These are phyloP conservation scores for Septoria petroselini DNA, from an alignment of 2,329 filamentous ascomycete genomes.

Conservation along the genomic window DNA sequence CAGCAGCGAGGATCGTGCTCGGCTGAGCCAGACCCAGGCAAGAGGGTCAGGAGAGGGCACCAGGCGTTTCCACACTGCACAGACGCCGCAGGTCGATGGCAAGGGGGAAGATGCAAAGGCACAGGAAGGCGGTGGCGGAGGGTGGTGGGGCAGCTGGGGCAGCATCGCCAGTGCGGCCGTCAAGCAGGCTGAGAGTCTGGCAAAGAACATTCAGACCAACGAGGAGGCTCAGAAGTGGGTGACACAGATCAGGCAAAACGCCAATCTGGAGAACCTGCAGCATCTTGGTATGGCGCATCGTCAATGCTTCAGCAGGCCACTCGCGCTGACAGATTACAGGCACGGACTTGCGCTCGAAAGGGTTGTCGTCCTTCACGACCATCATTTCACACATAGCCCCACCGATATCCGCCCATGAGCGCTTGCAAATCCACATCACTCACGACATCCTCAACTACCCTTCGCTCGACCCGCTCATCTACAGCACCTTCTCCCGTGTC, in stretches of 20 bases:
- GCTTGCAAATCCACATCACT: conserved; percentile 93
- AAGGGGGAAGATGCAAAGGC: conserved; percentile 40
- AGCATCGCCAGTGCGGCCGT: conserved; percentile 79
- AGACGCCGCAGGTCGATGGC: conserved; percentile 62
- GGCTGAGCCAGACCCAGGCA: conserved; percentile 36
- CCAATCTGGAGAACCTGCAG: conserved; percentile 65
- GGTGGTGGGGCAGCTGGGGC: conserved; percentile 86
- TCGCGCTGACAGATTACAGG: conserved; percentile 53
- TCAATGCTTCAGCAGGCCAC: too few species aligned
- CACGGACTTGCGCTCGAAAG: conserved; percentile 79
- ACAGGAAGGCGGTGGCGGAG: conserved; percentile 37
- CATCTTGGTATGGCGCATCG: conserved; percentile 74
- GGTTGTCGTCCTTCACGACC: conserved; percentile 90
- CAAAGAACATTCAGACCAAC: conserved; percentile 93
- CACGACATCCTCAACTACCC: conserved; percentile 95
- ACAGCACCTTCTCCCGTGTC: conserved; percentile 86
- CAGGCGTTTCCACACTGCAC: conserved; percentile 66
- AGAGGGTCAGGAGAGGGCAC: conserved; percentile 78
- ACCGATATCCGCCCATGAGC: conserved; percentile 94
- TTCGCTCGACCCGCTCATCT: conserved; percentile 86
- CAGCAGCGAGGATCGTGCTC: conserved; percentile 61
- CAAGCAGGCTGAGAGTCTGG: conserved; percentile 87
- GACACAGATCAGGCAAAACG: conserved; percentile 83
- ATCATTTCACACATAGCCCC: conserved; percentile 93
- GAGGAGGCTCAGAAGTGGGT: conserved; percentile 97